Evolutionary conservation across 2,329 filamentous ascomycete species (phyloP), one percentile per base, ranked within the genome.

Genomic region (Rhynchosporium graminicola): DNA sequence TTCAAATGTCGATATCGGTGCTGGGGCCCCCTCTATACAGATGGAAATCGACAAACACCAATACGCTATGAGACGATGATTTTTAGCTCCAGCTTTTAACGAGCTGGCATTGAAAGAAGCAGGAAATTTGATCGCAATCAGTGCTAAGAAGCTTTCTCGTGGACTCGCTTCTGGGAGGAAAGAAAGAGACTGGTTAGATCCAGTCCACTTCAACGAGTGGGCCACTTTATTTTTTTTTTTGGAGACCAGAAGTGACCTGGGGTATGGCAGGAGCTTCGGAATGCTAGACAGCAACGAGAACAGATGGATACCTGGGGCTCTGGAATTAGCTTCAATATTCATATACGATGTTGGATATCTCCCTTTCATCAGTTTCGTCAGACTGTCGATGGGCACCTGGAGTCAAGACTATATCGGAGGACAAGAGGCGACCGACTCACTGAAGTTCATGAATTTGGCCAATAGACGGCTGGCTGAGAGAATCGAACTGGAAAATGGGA

Each of bases 211-310:
- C 66, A 69, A 62, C 15, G 66, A 72, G 54, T 77, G 75, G 75
- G 73, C 67, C 57, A 74, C 75, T 46, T 75, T 70, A 62, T 63
- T 72, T 4, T 71, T 75, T 3, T 77, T 78, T 65, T 20, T 20
- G 20, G 76, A 77, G 64, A 70, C 77, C 40, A 73, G 77, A 40
- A 76, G 76, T 29, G 77, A 80, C 61, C 72, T 80, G 42, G 74
- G 77, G 0, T 80, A 80, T 63, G 78, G 77, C 2, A 74, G 78
- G 60, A 73, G 75, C 3, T 79, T 78, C 65, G 70, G 69, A 5
- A 72, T 70, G 61, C 63, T 77, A 20, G 64, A 65, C 20, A 61
- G 61, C n/a, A 43, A 64, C 7, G 63, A 63, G 3, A 62, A 57
- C 20, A 38, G 43, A 31, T 64, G 62, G 64, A 52, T 66, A 28